Base-by-base conservation (phyloP, 2,329 filamentous ascomycete species). In the Calycina herbarum region DNA sequence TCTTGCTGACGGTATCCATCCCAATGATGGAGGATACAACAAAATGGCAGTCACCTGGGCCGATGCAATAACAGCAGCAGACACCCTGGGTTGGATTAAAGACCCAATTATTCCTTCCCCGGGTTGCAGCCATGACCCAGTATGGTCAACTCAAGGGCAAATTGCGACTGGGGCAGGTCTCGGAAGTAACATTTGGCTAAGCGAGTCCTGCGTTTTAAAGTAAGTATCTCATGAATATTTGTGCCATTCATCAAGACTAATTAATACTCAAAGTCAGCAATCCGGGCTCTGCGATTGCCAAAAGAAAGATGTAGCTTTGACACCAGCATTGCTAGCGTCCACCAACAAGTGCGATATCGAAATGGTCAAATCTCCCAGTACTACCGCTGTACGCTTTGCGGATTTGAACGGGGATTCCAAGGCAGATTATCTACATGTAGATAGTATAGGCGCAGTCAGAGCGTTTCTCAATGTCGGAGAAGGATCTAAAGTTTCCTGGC, bases 331-430 rank as follows among this genome's bases (percentile, higher is more conserved):
- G 29, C 33, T 40, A 6, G 24, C 10, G 6, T 59, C 57, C 17
- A 59, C 33, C 31, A 20, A 20, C 15, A 59, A 17, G 17, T 59
- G 57, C 57, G 57, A 42, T 5, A 57, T 61, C 40, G 20, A 51
- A 27, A 61, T 51, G 59, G n/a, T 51, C 5, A 51, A 45, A 61
- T 61, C 24, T 1, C 59, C 40, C 4, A n/a, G 15, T 0, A 35
- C 40, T 31, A 61, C 60, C 1, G 40, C 59, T 8, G 64, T 67
- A 24, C 51, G 54, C 15, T 63, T 67, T 31, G 66, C 65, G 48
- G 67, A 68, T 59, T 24, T 68, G 4, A 62, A 67, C 31, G 65
- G 65, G 10, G 67, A 68, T 40, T 65, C 65, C 1, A 54, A 57
- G 31, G 63, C 35, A 24, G 67, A 68, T 6, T 68, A 65, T 54